Evolutionary conservation across 345 rosid species (phyloP), one percentile per base, ranked within the genome.

Genomic region (Gossypioides kirkii): DNA sequence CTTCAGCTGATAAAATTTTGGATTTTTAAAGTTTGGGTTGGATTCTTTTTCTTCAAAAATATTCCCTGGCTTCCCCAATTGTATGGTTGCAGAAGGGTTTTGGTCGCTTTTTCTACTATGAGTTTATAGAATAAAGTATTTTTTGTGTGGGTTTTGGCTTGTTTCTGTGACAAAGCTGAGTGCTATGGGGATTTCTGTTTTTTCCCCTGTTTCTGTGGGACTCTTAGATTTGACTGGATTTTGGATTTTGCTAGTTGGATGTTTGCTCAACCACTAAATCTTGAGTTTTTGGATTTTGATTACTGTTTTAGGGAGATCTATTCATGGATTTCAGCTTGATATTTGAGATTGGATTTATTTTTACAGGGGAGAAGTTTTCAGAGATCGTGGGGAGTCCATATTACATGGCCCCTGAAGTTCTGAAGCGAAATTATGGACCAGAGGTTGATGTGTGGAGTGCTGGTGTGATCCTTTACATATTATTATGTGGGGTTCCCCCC

Each of bases 401-500:
- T 72, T 90, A 94, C 78, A 94, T 94, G 98, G 98, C 98, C 20
- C 97, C 94, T 6, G 98, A 91, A 73, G 97, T 91, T 32, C 75
- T 94, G 85, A 91, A 85, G 88, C 81, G 92, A 72, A 90, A 87
- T 77, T 94, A 94, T 75, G 98, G 97, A 45, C 98, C 93, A 0
- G 97, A 87, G 80, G 88, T 94, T 73, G 98, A 94, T 76, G 80
- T 94, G 2, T 94, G 97, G 98, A 94, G 98, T 70, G 96, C 94
- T 4, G 98, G 97, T 70, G 97, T 94, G 62, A 90, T 94, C 69
- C 87, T 90, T 49, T 94, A 94, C 70, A 94, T 94, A 69, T 79
- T 94, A 78, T 77, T 90, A 55, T 91, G 97, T 38, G 96, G 98
- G 74, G 97, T 92, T 86, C 69, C 32, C 28, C 63, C 63, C 1